A percentile compares a stretch with the other conserved stretches of the same genome.
Conservation (phyloP, 2,329 filamentous ascomycete genomes). For the Hypoxylon sp. region DNA sequence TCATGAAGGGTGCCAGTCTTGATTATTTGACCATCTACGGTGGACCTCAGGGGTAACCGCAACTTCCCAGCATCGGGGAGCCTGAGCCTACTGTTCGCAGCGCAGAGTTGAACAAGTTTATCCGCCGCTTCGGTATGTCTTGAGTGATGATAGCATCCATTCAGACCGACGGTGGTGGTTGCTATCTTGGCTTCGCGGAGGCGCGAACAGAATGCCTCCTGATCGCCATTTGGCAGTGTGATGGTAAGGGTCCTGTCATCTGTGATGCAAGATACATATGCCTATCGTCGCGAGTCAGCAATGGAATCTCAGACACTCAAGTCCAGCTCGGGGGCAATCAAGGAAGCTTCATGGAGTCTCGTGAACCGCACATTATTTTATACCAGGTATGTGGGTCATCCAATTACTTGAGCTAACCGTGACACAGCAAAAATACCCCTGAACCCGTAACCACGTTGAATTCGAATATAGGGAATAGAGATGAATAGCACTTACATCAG, state of each 20-base stretch:
- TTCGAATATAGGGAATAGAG: not conserved
- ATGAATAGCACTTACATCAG: not conserved
- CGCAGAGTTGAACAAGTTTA: slow-evolving; percentile 2
- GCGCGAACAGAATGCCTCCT: slow-evolving; percentile 15
- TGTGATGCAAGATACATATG: slow-evolving; percentile 13
- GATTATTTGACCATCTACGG: not conserved
- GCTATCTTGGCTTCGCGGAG: slow-evolving; percentile 11
- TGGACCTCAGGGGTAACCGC: slow-evolving; percentile 13
- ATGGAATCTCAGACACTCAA: not conserved
- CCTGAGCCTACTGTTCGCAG: not conserved
- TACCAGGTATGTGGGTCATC: not conserved
- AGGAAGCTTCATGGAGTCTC: not conserved
- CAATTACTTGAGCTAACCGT: not conserved
- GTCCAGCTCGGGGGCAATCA: not conserved
- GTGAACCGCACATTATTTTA: not conserved
- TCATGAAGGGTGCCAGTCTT: slow-evolving; percentile 10
- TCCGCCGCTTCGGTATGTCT: slow-evolving; percentile 7
- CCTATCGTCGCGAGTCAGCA: slow-evolving; percentile 7
- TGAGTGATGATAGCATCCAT: slow-evolving; percentile 12
- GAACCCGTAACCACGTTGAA: not conserved
- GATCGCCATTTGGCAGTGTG: not conserved
- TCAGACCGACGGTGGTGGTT: slow-evolving; percentile 5
- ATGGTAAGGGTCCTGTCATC: slow-evolving; percentile 9
- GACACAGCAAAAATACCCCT: not conserved
- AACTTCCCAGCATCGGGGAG: slow-evolving; percentile 7